A percentile compares a stretch with the other conserved stretches of the same genome.
phyloP scores from a whole-genome alignment of 2,329 filamentous ascomycete species.

The Monosporascus sp. region DNA sequence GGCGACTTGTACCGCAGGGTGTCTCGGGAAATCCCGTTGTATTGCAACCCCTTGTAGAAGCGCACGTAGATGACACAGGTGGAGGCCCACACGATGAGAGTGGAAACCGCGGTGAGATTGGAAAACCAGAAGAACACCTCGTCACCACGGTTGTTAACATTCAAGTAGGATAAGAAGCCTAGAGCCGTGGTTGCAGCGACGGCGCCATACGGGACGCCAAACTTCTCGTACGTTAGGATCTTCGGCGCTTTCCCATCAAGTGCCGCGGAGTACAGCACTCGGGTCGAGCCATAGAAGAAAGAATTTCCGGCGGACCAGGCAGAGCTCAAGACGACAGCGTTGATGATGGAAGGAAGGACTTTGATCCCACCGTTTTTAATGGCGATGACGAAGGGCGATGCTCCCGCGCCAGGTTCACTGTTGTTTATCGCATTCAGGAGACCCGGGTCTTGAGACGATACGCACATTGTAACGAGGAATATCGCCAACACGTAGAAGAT shows the following conservation, averaged over 20 bases:
- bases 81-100: conserved; percentile 63
- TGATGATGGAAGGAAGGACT: conserved; percentile 60
- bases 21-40: conserved; percentile 59
- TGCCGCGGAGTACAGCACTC: conserved; percentile 33
- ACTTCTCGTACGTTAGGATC: conserved; percentile 45
- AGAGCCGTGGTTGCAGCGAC: conserved; percentile 57
- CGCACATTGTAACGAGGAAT: conserved; percentile 36
- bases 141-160: conserved; percentile 46
- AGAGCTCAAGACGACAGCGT: conserved; percentile 54
- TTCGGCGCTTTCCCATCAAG: conserved; percentile 50
- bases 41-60: conserved; percentile 61
- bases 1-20: conserved; percentile 60
- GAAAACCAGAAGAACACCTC: conserved; percentile 37
- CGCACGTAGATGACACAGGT: conserved; percentile 64
- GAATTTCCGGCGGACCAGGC: conserved; percentile 30
- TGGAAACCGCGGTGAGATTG: conserved; percentile 60
- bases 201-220: conserved; percentile 53
- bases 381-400: conserved; percentile 60
- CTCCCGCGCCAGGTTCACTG: conserved; percentile 23
- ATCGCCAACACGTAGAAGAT: conserved; percentile 63
- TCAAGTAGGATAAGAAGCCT: conserved; percentile 59
- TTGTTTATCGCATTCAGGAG: conserved; percentile 26
- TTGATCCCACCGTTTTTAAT: conserved; percentile 55
- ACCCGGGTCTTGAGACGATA: conserved; percentile 26
- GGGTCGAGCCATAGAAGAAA: conserved; percentile 28